Percentiles rank a stretch among this genome's conserved stretches.
phyloP scores from a whole-genome alignment of 192 early-diverging fungal genomes.

The Coemansia furcata region DNA sequence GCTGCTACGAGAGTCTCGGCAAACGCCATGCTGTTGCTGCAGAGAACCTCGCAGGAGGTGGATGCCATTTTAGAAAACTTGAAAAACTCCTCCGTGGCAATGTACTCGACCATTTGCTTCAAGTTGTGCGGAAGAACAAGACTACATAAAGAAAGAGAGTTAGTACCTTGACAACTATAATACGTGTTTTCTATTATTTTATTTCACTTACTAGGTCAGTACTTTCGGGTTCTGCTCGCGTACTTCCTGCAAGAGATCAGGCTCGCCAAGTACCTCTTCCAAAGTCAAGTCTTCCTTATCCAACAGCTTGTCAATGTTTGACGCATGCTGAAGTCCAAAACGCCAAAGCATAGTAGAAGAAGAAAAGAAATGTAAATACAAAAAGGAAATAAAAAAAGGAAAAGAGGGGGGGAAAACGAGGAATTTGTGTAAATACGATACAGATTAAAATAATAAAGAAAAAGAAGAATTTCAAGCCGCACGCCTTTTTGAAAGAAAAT shows the following conservation, averaged over 20 bases:
- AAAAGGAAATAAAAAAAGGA: background rate
- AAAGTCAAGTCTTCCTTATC: constrained; percentile 88
- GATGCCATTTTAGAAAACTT: constrained; percentile 55
- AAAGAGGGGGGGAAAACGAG: background rate
- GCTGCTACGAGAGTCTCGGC: constrained; percentile 31
- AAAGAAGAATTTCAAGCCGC: constrained; percentile 4
- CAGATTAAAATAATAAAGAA: background rate
- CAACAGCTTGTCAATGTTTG: constrained; percentile 87
- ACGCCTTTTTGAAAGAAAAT: constrained; percentile 2
- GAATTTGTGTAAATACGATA: background rate
- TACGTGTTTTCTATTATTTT: background rate
- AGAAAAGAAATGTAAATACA: constrained; percentile 1
- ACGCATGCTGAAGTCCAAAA: constrained; percentile 89
- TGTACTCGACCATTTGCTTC: constrained; percentile 75
- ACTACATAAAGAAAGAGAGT: constrained; percentile 14
- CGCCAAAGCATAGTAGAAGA: constrained; percentile 78
- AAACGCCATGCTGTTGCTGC: constrained; percentile 47
- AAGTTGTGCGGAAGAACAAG: constrained; percentile 74
- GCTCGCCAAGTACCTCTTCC: constrained; percentile 89
- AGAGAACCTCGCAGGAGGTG: constrained; percentile 51
- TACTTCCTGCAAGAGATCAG: constrained; percentile 92
- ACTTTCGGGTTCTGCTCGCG: constrained; percentile 90
- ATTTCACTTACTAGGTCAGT: constrained; percentile 64
- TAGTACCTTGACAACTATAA: no score
- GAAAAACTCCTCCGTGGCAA: constrained; percentile 81